A percentile compares a stretch with the other conserved stretches of the same genome.
Conservation (phyloP, 208 protist species). For the Trypanosoma rangeli region DNA sequence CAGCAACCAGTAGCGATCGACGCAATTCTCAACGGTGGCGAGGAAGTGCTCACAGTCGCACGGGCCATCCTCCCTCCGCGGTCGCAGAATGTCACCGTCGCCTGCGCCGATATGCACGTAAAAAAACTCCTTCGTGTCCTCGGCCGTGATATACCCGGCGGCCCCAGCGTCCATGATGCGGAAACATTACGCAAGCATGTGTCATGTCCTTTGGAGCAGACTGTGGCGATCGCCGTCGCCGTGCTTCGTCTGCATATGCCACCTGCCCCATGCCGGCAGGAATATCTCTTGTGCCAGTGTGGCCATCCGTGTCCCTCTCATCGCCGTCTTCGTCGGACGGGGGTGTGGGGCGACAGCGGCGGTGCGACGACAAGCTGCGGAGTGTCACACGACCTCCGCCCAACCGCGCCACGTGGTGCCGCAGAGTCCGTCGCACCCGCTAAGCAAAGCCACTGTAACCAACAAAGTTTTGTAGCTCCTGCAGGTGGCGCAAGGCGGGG, state of each 20-base stretch:
- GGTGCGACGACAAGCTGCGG: background rate
- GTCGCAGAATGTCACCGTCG: background rate
- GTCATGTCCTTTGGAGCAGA: background rate
- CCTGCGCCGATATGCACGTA: conserved; percentile 16
- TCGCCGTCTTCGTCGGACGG: too few species aligned
- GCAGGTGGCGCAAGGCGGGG: conserved; percentile 34
- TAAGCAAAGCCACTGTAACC: conserved; percentile 39
- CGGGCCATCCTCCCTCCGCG: conserved; percentile 7
- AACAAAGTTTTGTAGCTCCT: conserved; percentile 57
- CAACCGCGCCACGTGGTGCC: background rate
- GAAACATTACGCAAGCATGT: conserved; percentile 53
- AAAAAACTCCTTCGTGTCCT: conserved; percentile 38
- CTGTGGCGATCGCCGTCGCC: background rate
- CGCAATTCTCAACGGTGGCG: conserved; percentile 30
- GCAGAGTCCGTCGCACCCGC: conserved; percentile 25
- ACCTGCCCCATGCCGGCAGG: background rate
- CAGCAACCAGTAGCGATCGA: conserved; percentile 60
- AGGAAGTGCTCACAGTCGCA: conserved; percentile 11
- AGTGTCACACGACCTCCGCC: too few species aligned
- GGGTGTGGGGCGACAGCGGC: background rate
- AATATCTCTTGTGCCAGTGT: background rate
- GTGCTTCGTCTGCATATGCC: background rate
- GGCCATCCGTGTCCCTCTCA: background rate
- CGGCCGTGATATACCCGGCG: conserved; percentile 34
- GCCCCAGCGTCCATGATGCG: conserved; percentile 41